Percentiles rank a stretch among this genome's conserved stretches.
These are phyloP conservation scores for Dictyostelium brefeldianum DNA, from an alignment of 78 protist genomes.

Conservation along the genomic window DNA sequence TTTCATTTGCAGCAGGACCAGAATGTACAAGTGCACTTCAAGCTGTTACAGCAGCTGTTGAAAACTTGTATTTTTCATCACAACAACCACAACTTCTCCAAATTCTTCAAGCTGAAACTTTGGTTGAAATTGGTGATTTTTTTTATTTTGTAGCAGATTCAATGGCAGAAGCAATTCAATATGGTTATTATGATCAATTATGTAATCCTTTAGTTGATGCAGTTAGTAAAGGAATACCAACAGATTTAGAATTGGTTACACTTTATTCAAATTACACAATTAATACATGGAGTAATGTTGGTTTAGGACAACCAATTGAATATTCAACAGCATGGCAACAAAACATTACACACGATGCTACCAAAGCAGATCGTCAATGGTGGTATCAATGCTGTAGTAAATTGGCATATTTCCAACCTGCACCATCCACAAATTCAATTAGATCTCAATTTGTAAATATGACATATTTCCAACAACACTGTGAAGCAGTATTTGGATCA, in stretches of 20 bases:
- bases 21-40: conserved; percentile 55
- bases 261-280: conserved; percentile 48
- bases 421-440: conserved; percentile 40
- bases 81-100: neutral
- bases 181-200: conserved; percentile 43
- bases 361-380: conserved; percentile 80
- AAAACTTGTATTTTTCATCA: neutral
- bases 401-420: conserved; percentile 64
- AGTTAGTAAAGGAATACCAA: neutral
- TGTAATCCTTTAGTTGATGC: conserved; percentile 54
- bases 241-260: conserved; percentile 2
- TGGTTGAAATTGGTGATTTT: conserved; percentile 61
- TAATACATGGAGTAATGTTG: conserved; percentile 35
- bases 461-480: conserved; percentile 56
- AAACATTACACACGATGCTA: conserved; percentile 42
- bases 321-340: conserved; percentile 65
- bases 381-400: conserved; percentile 48
- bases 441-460: conserved; percentile 48
- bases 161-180: conserved; percentile 55
- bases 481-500: conserved; percentile 59
- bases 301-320: conserved; percentile 59
- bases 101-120: conserved; percentile 37
- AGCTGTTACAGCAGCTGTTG: conserved; percentile 14
- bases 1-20: conserved; percentile 45
- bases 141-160: conserved; percentile 54